Base-by-base conservation (phyloP, 495 filamentous ascomycete genomes). In the Penicillium desertorum region DNA sequence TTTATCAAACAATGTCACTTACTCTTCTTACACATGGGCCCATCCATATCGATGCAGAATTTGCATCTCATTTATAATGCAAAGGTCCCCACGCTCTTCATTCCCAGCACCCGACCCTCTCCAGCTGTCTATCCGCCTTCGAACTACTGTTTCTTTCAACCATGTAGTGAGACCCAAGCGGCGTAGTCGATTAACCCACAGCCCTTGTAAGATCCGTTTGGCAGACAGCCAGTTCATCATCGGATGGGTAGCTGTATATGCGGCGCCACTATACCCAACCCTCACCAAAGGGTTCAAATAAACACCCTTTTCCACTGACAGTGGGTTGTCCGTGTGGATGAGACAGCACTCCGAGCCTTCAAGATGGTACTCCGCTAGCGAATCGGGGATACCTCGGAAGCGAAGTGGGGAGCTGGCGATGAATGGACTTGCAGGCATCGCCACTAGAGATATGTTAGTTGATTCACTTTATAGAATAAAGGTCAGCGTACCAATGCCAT, bases 31-130 rank as follows among this genome's bases (percentile, higher is more conserved):
- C 45, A 91, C 75, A 80, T 92, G 90, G 51, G 78, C 80, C 89
- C 89, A 94, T 17, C 90, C 90, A 68, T 88, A 88, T 47, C 77
- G 60, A 62, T 83, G 80, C 58, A 93, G 73, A 37, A 94, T 81
- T 68, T 94, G 90, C 90, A 92, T 92, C 75, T 92, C 89, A 72
- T 92, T 86, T 49, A 92, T 83, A 53, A 92, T 72, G 66, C 90
- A 94, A 47, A 81, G 79, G 44, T 74, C 73, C n/a, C 83, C 87
- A 1, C 68, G 76, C 59, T 89, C 85, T 12, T 74, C 61, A 32
- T 72, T 71, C 41, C 74, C 55, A 17, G 60, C 46, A 20, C 64
- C 72, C 39, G 71, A 69, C 29, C 67, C 66, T 44, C 67, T 51
- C 75, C 79, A 78, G 39, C 68, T 69, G 46, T 73, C 67, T 16